Base-by-base conservation (phyloP, 306 rosid genomes). In the Begonia loranthoides region DNA sequence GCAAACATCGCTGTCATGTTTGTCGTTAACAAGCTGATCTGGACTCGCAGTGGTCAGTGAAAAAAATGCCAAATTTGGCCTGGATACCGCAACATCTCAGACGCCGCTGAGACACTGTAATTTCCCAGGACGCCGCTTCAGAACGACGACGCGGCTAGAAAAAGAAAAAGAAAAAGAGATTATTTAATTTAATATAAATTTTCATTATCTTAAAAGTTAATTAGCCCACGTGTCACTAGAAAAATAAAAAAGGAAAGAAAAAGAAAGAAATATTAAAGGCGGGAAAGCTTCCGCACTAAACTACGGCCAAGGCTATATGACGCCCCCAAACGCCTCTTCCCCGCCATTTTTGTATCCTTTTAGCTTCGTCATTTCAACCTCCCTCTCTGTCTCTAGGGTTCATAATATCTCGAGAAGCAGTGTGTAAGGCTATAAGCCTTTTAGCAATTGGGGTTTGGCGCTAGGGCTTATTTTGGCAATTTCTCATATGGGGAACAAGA, bases 401-500 rank as follows among this genome's bases (percentile, higher is more conserved):
- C 5, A 9, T 9, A 11, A 10, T 43, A n/a, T 10, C 47, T 43
- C 47, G 36, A 28, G 9, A 11, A 10, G 47, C 50, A 38, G 9
- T 39, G 17, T 4, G 34, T 3, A 17, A 49, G 15, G 12, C n/a
- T 59, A 63, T 53, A 10, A 11, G 51, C 45, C 57, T 24, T 16
- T 50, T 19, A 12, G 34, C 14, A 1, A 48, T 48, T 48, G 11
- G 14, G 22, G 53, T 15, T 59, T 54, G 50, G 65, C 65, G 68
- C 62, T 70, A 68, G 83, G 81, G 75, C 74, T 83, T 64, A 68
- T 54, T 58, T 66, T 12, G 50, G 50, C 2, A 11, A 45, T 39
- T n/a, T 14, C 40, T 48, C 46, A 58, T 15, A 89, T 89, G 95
- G 87, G 75, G 41, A 85, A 69, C 69, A 89, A 85, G 69, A 64